These are phyloP conservation scores for Dryas drummondii DNA, from an alignment of 306 rosid genomes.

Conservation along the genomic window DNA sequence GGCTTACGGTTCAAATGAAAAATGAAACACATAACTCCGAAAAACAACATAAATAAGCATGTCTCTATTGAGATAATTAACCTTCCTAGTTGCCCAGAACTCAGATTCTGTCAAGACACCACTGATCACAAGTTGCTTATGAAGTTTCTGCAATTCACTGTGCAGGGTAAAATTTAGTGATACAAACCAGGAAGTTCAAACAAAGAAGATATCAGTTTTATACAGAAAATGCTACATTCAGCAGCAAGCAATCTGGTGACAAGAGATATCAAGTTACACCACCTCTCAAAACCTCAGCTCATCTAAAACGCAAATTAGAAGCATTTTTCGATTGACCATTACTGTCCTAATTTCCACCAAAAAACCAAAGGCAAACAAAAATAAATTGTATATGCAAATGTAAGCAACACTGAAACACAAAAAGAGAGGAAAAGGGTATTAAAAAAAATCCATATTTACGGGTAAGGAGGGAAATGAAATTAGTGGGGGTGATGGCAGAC, in stretches of 20 bases:
- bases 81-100: slow-evolving; percentile 99
- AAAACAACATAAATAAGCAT: slow-evolving; percentile 11
- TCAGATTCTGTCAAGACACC: slow-evolving; percentile 91
- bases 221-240: slow-evolving; percentile 2
- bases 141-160: slow-evolving; percentile 91
- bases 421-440: not conserved
- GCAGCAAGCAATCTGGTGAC: slow-evolving; percentile 4
- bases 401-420: not conserved
- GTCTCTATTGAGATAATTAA: not conserved
- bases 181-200: not conserved
- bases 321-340: not conserved
- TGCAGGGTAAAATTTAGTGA: slow-evolving; percentile 35
- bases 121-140: slow-evolving; percentile 78
- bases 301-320: not conserved
- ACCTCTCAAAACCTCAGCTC: not conserved
- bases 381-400: not conserved
- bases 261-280: slow-evolving; percentile 13
- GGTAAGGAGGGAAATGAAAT: not conserved
- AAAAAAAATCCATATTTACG: not conserved
- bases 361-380: not conserved
- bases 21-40: slow-evolving; percentile 1
- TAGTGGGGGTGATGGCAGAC: not conserved
- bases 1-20: slow-evolving; percentile 23
- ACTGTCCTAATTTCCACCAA: not conserved
- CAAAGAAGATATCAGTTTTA: not conserved